Base-by-base conservation (phyloP, 495 filamentous ascomycete species). In the Aspergillus ostianus region DNA sequence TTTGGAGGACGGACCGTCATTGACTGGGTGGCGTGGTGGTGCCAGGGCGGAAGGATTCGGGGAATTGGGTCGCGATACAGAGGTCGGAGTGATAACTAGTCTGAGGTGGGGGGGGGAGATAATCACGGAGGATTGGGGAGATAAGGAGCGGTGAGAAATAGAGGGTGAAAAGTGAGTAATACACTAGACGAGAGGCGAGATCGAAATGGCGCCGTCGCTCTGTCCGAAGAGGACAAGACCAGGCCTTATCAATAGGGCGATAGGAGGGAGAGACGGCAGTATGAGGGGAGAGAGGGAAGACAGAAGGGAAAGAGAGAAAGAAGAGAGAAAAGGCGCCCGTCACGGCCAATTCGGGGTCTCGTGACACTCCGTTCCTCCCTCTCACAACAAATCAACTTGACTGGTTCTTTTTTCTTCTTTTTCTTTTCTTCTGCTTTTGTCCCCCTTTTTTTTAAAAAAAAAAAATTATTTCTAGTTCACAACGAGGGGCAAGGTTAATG, bases 1-100 rank as follows among this genome's bases (percentile, higher is more conserved):
- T 55, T 64, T 61, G 53, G 46, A 61, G 51, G 60, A 62, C 64
- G 62, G 66, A 47, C 57, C 66, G 65, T 66, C 71, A 74, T 74
- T 61, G 70, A 69, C 67, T 61, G 60, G 36, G 64, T 70, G 64
- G 69, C 67, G 65, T 58, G 61, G 56, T 32, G 45, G 53, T 59
- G 64, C 63, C 55, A 67, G 59, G 61, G 50, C 62, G 52, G 27
- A 49, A 21, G 45, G 23, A 47, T 32, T 41, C 29, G 36, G 36
- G 9, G 12, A 17, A 15, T 41, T 41, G 36, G 36, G 36, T 41
- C 36, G 36, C 30, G 30, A 32, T 32, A 32, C 23, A 26, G 23
- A 26, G 23, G 23, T 26, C 23, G 23, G 23, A 26, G 2, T 26
- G 23, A 26, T 26, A 2, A 50, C 47, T 17, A 50, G n/a, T n/a